Percentiles rank a stretch among this genome's conserved stretches.
Conservation (phyloP, 371 early-diverging fungal genomes). For the Syncephalastrum contaminatum region DNA sequence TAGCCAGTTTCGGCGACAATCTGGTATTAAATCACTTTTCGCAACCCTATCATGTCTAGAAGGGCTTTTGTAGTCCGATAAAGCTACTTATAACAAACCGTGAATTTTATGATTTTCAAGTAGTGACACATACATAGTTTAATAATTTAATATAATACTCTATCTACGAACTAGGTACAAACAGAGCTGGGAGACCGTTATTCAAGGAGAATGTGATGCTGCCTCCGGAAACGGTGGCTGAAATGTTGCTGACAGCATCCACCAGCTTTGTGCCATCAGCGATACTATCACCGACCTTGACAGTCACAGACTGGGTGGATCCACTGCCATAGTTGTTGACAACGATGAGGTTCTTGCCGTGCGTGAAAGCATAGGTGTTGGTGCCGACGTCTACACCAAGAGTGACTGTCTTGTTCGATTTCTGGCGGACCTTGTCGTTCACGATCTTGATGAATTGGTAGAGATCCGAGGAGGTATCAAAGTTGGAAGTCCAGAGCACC, state of each 20-base stretch:
- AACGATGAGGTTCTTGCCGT: slow-evolving; percentile 20
- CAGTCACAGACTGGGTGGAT: slow-evolving; percentile 14
- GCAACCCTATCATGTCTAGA: too few species aligned
- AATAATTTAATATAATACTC: too few species aligned
- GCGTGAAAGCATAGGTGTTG: slow-evolving; percentile 22
- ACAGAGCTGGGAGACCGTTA: slow-evolving; percentile 24
- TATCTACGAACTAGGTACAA: slow-evolving; percentile 8
- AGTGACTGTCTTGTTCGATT: slow-evolving; percentile 4
- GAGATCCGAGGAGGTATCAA: slow-evolving; percentile 15
- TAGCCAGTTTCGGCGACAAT: too few species aligned
- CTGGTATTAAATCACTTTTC: too few species aligned
- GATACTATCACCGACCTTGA: slow-evolving; percentile 16
- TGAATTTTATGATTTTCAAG: too few species aligned
- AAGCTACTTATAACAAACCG: too few species aligned
- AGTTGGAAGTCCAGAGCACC: slow-evolving; percentile 30
- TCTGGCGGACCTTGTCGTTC: slow-evolving; percentile 15
- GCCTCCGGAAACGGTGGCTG: slow-evolving; percentile 15
- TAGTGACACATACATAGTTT: too few species aligned
- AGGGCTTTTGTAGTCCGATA: too few species aligned
- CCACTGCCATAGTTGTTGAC: slow-evolving; percentile 27
- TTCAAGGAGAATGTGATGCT: slow-evolving; percentile 17
- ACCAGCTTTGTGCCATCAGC: slow-evolving; percentile 13
- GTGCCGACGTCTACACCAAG: slow-evolving; percentile 12
- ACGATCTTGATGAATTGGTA: slow-evolving; percentile 21
- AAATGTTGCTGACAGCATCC: slow-evolving; percentile 17